Base-by-base conservation (phyloP, 495 filamentous ascomycete genomes). In the Penicillium samsonianum region DNA sequence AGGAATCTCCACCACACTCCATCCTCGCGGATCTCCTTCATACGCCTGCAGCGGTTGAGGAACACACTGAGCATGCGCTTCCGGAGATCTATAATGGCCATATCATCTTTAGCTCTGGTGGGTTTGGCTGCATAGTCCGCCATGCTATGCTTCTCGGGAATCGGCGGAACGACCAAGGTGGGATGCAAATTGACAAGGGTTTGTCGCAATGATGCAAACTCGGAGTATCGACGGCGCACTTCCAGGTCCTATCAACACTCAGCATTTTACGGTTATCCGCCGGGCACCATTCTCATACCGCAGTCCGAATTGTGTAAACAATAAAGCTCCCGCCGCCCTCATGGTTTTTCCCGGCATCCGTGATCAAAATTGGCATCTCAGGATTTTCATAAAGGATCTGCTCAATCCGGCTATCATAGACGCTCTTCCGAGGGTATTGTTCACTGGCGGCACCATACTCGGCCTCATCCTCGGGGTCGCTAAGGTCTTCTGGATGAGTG, bases 81-180 rank as follows among this genome's bases (percentile, higher is more conserved):
- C 50, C 94, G 84, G 38, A 96, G 79, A 60, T 98, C 94, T 55
- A 98, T 98, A 43, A 97, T 98, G 57, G 90, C 87, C 30, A 89
- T 87, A 70, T 98, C 95, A 73, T 98, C 94, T 72, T 97, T 98
- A 26, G 94, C 94, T 68, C 92, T 96, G 28, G 94, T 97, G 0
- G 94, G 94, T 61, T 96, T 96, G 19, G 95, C 92, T 23, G 94
- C 94, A 70, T 98, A 98, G 67, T 98, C 94, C 46, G 94, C 93
- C 88, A 98, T 93, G 51, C 90, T 91, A 68, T 98, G 94, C 71
- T 98, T 98, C 75, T 98, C 94, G 9, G 94, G 94, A 60, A 98
- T 98, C 2, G 94, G 94, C 1, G 94, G 94, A 50, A 98, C 89
- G 59, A 98, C 87, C 33, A 98, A 82, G 3, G 94, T 97, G 2